Base-by-base conservation (phyloP, 164 flowering plant genomes). In the Piper betle region DNA sequence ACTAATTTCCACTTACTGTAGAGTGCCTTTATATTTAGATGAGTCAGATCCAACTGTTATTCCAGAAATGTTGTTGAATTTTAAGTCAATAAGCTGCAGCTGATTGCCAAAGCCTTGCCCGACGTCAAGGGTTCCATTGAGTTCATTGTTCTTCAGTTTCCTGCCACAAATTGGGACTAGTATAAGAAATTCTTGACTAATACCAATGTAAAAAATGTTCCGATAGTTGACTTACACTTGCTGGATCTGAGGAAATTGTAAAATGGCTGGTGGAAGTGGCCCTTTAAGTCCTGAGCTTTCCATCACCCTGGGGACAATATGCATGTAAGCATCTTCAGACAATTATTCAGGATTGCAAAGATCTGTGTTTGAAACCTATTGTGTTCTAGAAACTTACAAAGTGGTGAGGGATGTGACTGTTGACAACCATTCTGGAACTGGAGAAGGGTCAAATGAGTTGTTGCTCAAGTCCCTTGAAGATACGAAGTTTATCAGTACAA, bases 391-490 rank as follows among this genome's bases (percentile, higher is more conserved):
- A 62, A 76, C 93, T 82, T 72, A 94, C 97, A 94, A 55, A 40
- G 96, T 91, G 54, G 91, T 94, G 20, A 94, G 87, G 33, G 96
- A 79, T 39, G 69, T 60, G 72, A 85, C 60, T 40, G 81, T 85
- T 55, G 95, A 79, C 73, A 94, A 84, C 99, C 99, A 94, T 41
- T 54, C 59, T 9, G 99, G 99, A 71, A 87, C 84, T 59, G 66
- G 77, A 33, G 97, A 77, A 64, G 72, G 53, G 39, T 67, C 80
- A 69, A 94, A 94, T 15, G 78, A 69, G 66, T 94, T 91, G 79
- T 83, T 83, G 76, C 99, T 88, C 62, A 94, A 73, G 78, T 94
- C 99, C 73, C 97, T 94, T 76, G 33, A 41, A 53, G 12, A 46
- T 46, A 5, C 50, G 3, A 10, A 46, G 6, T 46, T 2, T 46